Evolutionary conservation across 441 rosid genomes (phyloP).

Genomic region (Metrosideros polymorpha): DNA sequence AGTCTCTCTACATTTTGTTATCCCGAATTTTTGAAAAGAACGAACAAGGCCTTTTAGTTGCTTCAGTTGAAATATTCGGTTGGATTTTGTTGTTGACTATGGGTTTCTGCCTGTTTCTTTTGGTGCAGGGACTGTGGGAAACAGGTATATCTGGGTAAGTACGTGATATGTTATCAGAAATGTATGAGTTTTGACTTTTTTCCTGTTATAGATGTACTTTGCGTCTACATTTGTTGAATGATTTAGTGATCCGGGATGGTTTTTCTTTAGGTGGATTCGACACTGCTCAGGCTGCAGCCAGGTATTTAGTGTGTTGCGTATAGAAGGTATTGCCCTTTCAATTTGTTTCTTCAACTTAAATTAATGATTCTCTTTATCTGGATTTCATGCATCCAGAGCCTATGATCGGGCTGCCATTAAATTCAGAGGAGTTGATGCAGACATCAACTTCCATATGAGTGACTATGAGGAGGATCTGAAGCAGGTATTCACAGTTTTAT

Average conservation of each 20-base stretch:
- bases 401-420: conserved; percentile 94
- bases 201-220: not conserved
- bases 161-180: conserved; percentile 2
- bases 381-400: conserved; percentile 34
- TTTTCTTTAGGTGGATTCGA: conserved; percentile 77
- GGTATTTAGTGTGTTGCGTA: conserved; percentile 26
- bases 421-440: conserved; percentile 88
- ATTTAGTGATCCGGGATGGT: not conserved
- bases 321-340: not conserved
- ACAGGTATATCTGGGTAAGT: conserved; percentile 87
- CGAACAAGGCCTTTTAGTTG: not conserved
- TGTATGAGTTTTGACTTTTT: not conserved
- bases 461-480: conserved; percentile 84
- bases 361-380: not conserved
- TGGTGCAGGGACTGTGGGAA: conserved; percentile 88
- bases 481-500: conserved; percentile 35
- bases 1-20: not conserved
- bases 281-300: conserved; percentile 93
- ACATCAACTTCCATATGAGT: conserved; percentile 63
- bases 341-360: not conserved
- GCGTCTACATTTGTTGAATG: conserved; percentile 1
- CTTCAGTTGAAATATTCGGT: not conserved
- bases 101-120: not conserved
- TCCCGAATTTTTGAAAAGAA: not conserved
- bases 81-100: not conserved